Evolutionary conservation across 768 basidiomycete genomes (phyloP), one percentile per base, ranked within the genome.

Genomic region (Coprinellus aureogranulatus): DNA sequence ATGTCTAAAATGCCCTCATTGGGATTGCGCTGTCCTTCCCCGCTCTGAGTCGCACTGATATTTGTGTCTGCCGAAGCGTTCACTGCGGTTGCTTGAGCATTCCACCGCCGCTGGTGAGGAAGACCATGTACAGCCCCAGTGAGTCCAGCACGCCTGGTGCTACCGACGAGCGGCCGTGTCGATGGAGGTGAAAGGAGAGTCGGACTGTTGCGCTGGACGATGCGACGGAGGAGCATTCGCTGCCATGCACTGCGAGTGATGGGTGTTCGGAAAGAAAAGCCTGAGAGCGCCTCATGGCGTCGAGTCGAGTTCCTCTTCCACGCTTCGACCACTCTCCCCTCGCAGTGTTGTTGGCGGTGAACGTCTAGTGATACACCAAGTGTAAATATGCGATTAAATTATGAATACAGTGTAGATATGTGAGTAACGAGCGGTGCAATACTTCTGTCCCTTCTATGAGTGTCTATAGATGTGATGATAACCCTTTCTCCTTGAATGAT

Each of bases 151-250:
- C 14, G 34, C 34, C 34, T n/a, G n/a, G n/a, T n/a, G n/a, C 34
- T 58, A 53, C 34, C 16, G 28, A 16, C 42, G 34, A 14, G 14
- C 56, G 50, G 9, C 20, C 39, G 27, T 6, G n/a, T n/a, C 8
- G 4, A 28, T 34, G 6, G 37, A 26, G 28, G 27, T 46, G 39
- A n/a, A 41, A 52, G 46, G 42, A 28, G 52, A 53, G 57, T 47
- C 53, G 52, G 48, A 30, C 57, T 42, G 23, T 41, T 50, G 28
- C 39, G 44, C 20, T 58, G 39, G 52, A 58, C 41, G 52, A 58
- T 34, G 27, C 34, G 57, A 31, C 57, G 57, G 57, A 52, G 40
- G 31, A 58, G 57, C 57, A 58, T 58, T 52, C 57, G 52, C 50
- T 52, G 50, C 50, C 52, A 53, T 58, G 49, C 40, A 40, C 41